phyloP scores from a whole-genome alignment of 192 early-diverging fungal genomes.

The Linnemannia exigua region DNA sequence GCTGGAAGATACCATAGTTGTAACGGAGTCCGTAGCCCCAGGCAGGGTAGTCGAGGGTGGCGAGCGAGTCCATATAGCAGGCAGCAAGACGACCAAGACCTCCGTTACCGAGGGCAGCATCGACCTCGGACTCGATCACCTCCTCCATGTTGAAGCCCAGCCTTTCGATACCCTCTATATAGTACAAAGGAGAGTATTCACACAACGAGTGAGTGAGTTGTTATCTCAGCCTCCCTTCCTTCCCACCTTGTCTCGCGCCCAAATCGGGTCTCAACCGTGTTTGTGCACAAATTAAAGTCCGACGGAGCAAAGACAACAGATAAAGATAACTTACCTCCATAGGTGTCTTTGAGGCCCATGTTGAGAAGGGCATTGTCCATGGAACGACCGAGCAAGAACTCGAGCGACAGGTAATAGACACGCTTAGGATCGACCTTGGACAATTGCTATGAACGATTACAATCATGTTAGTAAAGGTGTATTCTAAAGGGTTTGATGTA shows the following conservation, averaged over 20 bases:
- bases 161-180: conserved; percentile 67
- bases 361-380: conserved; percentile 97
- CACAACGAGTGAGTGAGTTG: conserved; percentile 6
- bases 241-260: neutral
- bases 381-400: conserved; percentile 97
- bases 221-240: conserved; percentile 1
- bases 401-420: conserved; percentile 97
- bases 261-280: neutral
- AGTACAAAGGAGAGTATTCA: neutral
- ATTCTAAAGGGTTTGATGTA: neutral
- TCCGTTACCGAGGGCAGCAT: conserved; percentile 98
- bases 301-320: neutral
- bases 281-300: neutral
- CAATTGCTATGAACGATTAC: conserved; percentile 60
- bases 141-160: conserved; percentile 97
- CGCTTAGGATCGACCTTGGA: conserved; percentile 90
- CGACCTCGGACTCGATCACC: conserved; percentile 92
- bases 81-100: conserved; percentile 97
- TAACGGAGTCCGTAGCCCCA: conserved; percentile 99
- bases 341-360: conserved; percentile 85
- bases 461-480: neutral
- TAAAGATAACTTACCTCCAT: conserved; percentile 65
- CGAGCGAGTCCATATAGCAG: conserved; percentile 98
- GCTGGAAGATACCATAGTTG: conserved; percentile 99
- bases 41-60: conserved; percentile 93